Evolutionary conservation across 2,329 filamentous ascomycete species (phyloP), one percentile per base, ranked within the genome.

Genomic region (Microsporum ferrugineum): DNA sequence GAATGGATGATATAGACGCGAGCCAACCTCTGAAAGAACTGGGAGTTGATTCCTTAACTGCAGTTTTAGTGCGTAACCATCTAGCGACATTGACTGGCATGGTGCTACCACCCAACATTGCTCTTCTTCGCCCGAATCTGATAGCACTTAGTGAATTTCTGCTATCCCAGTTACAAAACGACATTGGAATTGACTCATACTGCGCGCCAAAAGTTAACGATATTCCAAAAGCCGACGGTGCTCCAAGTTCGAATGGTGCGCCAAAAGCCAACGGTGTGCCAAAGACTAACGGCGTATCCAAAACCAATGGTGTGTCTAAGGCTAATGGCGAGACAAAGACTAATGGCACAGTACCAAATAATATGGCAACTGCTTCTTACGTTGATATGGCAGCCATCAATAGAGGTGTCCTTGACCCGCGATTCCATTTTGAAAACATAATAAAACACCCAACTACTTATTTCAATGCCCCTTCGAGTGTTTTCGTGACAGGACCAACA

Each of bases 401-500:
- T 12, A 33, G 53, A n/a, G 53, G 53, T 27, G 53, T 57, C 4
- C 33, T 57, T 5, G 53, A 57, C 17, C 33, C 33, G 1, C 34
- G 53, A 7, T 57, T 57, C 29, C 27, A 33, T 8, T 57, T 57
- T 27, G 36, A 27, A 33, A 57, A 57, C 31, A 33, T 57, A 36
- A 39, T 14, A 57, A 38, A 57, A 29, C 33, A 57, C 14, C 36
- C 53, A 3, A 14, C 10, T 4, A 27, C 53, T 2, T 23, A 33
- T 57, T 57, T 36, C 6, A 36, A 33, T 39, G 3, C 45, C 7
- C 53, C 53, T 4, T n/a, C 34, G n/a, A 23, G 27, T 10, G 53
- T 57, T 4, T 57, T 57, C 5, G 53, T 57, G 33, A 57, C 53
- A 36, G 53, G 53, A n/a, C 36, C 53, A 36, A 57, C 53, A 10